These are phyloP conservation scores for barrel medic (Medicago truncatula) DNA, from an alignment of 306 rosid genomes.

Conservation along the genomic window DNA sequence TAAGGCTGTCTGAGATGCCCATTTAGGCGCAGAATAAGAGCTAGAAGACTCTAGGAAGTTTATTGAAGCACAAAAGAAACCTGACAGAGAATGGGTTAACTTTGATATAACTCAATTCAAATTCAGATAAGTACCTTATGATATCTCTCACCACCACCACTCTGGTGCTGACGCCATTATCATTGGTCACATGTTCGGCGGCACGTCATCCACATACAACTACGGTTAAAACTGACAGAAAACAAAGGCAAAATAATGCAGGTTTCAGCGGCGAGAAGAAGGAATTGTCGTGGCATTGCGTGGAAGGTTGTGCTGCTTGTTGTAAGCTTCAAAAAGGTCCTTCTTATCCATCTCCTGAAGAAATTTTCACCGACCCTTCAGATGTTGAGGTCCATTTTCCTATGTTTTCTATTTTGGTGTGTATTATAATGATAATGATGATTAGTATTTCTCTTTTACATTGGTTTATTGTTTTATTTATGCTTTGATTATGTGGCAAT, in stretches of 20 bases:
- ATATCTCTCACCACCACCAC: constrained; percentile 35
- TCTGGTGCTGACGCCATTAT: constrained; percentile 14
- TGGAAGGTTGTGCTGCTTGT: constrained; percentile 90
- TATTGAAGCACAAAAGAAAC: constrained; percentile 94
- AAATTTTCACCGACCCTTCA: constrained; percentile 66
- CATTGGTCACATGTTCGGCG: constrained; percentile 36
- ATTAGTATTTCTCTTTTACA: no score
- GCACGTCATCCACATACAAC: constrained; percentile 41
- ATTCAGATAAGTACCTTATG: neutral
- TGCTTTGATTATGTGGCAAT: neutral
- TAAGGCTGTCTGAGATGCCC: constrained; percentile 64
- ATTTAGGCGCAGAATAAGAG: constrained; percentile 77
- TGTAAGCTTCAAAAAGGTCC: constrained; percentile 84
- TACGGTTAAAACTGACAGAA: constrained; percentile 33
- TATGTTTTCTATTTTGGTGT: no score
- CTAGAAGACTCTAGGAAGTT: constrained; percentile 94
- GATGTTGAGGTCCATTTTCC: constrained; percentile 57
- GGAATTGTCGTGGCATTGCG: constrained; percentile 72
- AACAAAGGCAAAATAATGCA: constrained; percentile 37
- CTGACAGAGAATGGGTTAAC: constrained; percentile 87
- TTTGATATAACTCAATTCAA: no score
- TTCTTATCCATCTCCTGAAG: constrained; percentile 79
- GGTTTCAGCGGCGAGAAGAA: constrained; percentile 53
- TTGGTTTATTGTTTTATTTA: neutral
- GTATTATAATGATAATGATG: no score